phyloP scores from a whole-genome alignment of 805 yeast species.

The Hanseniaspora occidentalis region DNA sequence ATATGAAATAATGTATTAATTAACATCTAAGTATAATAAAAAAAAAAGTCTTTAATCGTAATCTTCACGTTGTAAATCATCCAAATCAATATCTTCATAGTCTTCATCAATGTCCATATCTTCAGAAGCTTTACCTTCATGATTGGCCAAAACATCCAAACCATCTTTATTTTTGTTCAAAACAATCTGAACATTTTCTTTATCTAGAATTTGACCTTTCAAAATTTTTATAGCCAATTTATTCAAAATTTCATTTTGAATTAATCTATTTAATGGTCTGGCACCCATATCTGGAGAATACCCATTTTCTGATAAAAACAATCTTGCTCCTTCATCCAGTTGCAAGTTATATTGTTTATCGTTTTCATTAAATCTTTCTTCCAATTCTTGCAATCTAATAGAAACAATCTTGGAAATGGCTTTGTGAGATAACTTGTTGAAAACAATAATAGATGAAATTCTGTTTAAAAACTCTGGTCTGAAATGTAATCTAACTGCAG shows the following conservation, averaged over 20 bases:
- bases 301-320: constrained; percentile 74
- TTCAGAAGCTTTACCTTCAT: constrained; percentile 42
- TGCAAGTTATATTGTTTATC: constrained; percentile 67
- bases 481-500: constrained; percentile 75
- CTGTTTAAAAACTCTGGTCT: constrained; percentile 96
- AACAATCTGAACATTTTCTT: constrained; percentile 67
- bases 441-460: constrained; percentile 83
- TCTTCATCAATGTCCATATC: constrained; percentile 44
- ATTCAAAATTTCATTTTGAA: constrained; percentile 80
- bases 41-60: background rate
- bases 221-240: constrained; percentile 79
- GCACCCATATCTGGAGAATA: constrained; percentile 94
- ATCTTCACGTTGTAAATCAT: constrained; percentile 1
- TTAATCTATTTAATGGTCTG: constrained; percentile 85
- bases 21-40: too few relatives aligned
- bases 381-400: constrained; percentile 74
- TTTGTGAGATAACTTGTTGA: constrained; percentile 82
- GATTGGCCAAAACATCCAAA: constrained; percentile 76
- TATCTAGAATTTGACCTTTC: constrained; percentile 77
- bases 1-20: background rate
- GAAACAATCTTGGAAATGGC: constrained; percentile 88
- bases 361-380: constrained; percentile 70
- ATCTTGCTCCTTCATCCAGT: constrained; percentile 65
- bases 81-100: constrained; percentile 23
- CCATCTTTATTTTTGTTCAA: constrained; percentile 40